Conservation (phyloP, 768 basidiomycete species). For the Hysterangium stoloniferum region DNA sequence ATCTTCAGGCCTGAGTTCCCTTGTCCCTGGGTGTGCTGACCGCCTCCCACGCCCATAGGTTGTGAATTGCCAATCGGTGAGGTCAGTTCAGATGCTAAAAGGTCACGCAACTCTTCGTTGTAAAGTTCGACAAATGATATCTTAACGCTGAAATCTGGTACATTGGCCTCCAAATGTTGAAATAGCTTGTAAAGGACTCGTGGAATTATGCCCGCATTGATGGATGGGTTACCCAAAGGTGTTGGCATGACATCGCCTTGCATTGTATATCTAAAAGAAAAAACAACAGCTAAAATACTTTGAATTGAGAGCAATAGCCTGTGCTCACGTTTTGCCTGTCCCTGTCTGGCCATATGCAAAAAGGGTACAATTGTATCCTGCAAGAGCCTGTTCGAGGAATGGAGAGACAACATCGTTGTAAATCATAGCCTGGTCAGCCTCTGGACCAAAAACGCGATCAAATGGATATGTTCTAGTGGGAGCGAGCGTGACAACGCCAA, state of each 20-base stretch:
- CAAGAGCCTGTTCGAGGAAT: constrained; percentile 87
- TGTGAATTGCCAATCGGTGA: constrained; percentile 57
- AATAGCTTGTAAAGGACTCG: constrained; percentile 89
- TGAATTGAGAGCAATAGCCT: too few species aligned
- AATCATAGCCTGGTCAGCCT: constrained; percentile 90
- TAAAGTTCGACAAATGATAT: constrained; percentile 94
- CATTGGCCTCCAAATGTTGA: constrained; percentile 70
- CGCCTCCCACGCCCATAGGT: constrained; percentile 64
- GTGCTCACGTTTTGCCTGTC: constrained; percentile 97
- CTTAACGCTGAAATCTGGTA: constrained; percentile 83
- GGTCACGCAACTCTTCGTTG: constrained; percentile 96
- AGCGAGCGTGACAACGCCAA: constrained; percentile 69
- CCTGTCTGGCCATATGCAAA: constrained; percentile 99
- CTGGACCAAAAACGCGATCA: constrained; percentile 93
- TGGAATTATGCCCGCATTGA: constrained; percentile 93
- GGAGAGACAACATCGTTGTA: constrained; percentile 92
- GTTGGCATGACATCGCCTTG: constrained; percentile 86
- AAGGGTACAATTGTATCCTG: constrained; percentile 94
- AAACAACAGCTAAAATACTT: constrained; percentile 4
- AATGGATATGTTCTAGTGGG: constrained; percentile 86
- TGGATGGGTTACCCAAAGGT: constrained; percentile 79
- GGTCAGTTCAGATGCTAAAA: constrained; percentile 72
- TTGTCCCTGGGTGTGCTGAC: constrained; percentile 30
- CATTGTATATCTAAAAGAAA: constrained; percentile 74
- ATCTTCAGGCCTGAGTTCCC: constrained; percentile 66